Conservation (phyloP, 768 basidiomycete genomes). For the Royoungia palumana region DNA sequence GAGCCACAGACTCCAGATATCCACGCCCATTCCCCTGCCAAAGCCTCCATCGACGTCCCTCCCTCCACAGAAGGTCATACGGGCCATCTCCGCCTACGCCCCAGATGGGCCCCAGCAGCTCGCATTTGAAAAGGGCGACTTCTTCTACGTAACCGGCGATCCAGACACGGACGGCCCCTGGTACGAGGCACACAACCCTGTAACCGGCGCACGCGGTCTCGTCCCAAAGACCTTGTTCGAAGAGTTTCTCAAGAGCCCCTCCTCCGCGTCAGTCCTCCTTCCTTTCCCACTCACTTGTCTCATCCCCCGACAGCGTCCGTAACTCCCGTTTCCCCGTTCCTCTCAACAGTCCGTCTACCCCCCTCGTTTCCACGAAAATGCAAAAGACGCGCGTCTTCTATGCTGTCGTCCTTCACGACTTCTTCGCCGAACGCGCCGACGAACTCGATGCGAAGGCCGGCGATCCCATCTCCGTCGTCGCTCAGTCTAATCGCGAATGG, state of each 20-base stretch:
- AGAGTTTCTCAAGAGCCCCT: constrained; percentile 71
- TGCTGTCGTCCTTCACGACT: constrained; percentile 94
- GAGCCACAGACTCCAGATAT: constrained; percentile 57
- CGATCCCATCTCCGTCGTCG: constrained; percentile 94
- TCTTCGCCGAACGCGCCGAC: constrained; percentile 91
- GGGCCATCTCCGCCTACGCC: constrained; percentile 65
- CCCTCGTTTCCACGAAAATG: constrained; percentile 34
- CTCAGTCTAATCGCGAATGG: constrained; percentile 99
- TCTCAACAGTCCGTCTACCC: constrained; percentile 22
- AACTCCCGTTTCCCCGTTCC: constrained; percentile 34
- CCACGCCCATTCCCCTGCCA: constrained; percentile 64
- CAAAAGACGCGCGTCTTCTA: constrained; percentile 71
- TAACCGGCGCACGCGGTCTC: constrained; percentile 85
- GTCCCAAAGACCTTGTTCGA: constrained; percentile 89
- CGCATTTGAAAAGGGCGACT: constrained; percentile 90
- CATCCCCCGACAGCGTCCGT: constrained; percentile 33
- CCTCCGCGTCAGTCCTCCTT: constrained; percentile 38
- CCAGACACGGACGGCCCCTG: constrained; percentile 54
- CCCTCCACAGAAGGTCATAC: constrained; percentile 94
- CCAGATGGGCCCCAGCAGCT: constrained; percentile 81
- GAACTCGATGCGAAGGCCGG: constrained; percentile 94
- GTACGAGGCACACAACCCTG: constrained; percentile 95
- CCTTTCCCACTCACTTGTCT: not conserved
- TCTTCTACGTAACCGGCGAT: constrained; percentile 92
- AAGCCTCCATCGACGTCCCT: constrained; percentile 68